Evolutionary conservation across 2,329 filamentous ascomycete genomes (phyloP).

Genomic region (Aspergillus sp.): DNA sequence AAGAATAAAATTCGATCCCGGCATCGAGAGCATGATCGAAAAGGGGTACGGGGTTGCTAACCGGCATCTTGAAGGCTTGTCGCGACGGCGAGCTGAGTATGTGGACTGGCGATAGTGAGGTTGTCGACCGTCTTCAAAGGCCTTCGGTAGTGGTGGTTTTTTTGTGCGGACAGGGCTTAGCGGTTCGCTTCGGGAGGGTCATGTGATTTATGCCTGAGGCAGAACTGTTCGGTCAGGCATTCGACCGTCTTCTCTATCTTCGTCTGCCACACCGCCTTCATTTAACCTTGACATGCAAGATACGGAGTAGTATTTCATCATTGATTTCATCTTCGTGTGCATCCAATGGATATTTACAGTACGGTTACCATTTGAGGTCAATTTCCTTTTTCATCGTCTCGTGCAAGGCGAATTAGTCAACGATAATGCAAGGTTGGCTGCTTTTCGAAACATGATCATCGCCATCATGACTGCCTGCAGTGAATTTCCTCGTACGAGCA

Average conservation of each 20-base stretch:
- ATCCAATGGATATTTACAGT: too few relatives aligned
- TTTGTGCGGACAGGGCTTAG: constrained; percentile 44
- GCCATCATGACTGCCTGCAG: too few relatives aligned
- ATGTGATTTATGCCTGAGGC: constrained; percentile 33
- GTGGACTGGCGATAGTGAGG: constrained; percentile 34
- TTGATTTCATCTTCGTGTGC: too few relatives aligned
- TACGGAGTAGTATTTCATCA: too few relatives aligned
- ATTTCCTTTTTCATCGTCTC: too few relatives aligned
- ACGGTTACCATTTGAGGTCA: too few relatives aligned
- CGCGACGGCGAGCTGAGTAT: constrained; percentile 40
- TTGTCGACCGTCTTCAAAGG: constrained; percentile 33
- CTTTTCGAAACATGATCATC: too few relatives aligned
- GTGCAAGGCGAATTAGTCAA: too few relatives aligned
- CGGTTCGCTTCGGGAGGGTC: constrained; percentile 38
- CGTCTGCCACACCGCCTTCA: too few relatives aligned
- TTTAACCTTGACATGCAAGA: too few relatives aligned
- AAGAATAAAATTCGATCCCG: neutral
- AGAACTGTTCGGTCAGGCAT: neutral
- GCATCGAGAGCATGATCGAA: neutral
- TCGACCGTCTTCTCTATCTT: neutral
- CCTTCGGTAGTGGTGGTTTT: constrained; percentile 31
- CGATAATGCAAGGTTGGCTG: too few relatives aligned
- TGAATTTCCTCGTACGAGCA: too few relatives aligned
- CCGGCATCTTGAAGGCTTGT: constrained; percentile 57
- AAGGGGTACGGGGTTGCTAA: constrained; percentile 32